These are phyloP conservation scores for Alternaria gaisen DNA, from an alignment of 2,329 filamentous ascomycete species.

Conservation along the genomic window DNA sequence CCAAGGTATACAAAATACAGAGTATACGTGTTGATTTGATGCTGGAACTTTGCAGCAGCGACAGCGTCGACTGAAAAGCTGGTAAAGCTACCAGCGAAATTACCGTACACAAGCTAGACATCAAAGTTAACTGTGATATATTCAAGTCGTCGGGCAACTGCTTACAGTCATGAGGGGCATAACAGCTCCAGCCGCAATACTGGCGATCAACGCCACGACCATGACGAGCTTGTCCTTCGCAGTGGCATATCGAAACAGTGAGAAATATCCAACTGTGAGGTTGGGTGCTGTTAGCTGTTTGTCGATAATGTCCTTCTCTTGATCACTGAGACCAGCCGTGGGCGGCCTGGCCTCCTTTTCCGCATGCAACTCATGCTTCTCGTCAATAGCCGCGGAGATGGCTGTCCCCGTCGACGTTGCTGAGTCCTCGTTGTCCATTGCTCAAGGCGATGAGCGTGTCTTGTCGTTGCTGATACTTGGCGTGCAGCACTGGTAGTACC, in stretches of 20 bases:
- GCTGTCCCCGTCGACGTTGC: slow-evolving; percentile 23
- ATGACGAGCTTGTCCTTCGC: slow-evolving; percentile 53
- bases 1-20: slow-evolving; percentile 53
- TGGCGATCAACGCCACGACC: slow-evolving; percentile 66
- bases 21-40: slow-evolving; percentile 43
- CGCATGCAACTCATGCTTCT: slow-evolving; percentile 33
- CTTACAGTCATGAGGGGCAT: slow-evolving; percentile 74
- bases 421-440: slow-evolving; percentile 25
- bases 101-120: slow-evolving; percentile 49
- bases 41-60: slow-evolving; percentile 35
- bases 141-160: background rate
- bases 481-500: slow-evolving; percentile 2
- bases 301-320: slow-evolving; percentile 48
- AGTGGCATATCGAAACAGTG: slow-evolving; percentile 58
- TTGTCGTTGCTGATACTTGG: slow-evolving; percentile 15
- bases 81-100: slow-evolving; percentile 50
- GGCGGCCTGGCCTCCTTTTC: slow-evolving; percentile 34
- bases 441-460: slow-evolving; percentile 18
- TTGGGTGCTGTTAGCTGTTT: slow-evolving; percentile 54
- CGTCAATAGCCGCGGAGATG: slow-evolving; percentile 29
- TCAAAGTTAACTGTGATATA: background rate
- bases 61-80: slow-evolving; percentile 45
- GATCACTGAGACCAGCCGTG: slow-evolving; percentile 38
- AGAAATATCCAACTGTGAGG: slow-evolving; percentile 56
- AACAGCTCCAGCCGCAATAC: slow-evolving; percentile 77